Evolutionary conservation across 106 monocot species (phyloP), one percentile per base, ranked within the genome.

Genomic region (Allium cepa): DNA sequence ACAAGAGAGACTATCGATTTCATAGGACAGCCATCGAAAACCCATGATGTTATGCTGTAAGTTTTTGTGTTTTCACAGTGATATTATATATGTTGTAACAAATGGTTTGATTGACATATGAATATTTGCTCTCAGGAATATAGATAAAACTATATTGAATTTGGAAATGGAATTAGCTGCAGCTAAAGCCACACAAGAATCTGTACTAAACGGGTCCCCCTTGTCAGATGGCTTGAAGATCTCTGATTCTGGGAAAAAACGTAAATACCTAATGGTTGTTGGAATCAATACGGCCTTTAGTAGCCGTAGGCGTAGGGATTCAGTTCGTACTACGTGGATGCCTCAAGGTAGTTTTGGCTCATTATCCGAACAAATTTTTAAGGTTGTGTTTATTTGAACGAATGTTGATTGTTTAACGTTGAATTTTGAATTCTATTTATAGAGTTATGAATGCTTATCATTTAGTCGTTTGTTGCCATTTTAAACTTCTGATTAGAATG

Each of bases 271-370:
- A 47, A 91, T 96, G 91, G 95, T 96, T 65, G 73, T 96, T 10
- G 95, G 95, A 68, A 84, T 96, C 11, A 96, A 96, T 67, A 96
- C 95, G 66, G 95, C 95, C 50, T 96, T 91, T 74, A 96, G 95
- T 72, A 96, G 95, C 66, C 95, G 95, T 17, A 91, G 86, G 63
- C 50, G 95, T 65, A 88, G 95, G 82, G 95, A 96, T 78, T 96
- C 95, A 59, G 81, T 96, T 79, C 82, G 91, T 63, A 61, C 88
- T 60, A 91, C 94, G 15, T 95, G 94, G 94, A 79, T 95, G 91
- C 94, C 94, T 62, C 91, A 91, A 82, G 94, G 94, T 71, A 36
- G 36, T 36, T 36, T 36, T 36, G 1, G 36, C 36, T 36, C 36
- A 36, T 36, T 36, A 36, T 36, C 36, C 36, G 5, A 36, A 36